Conservation (phyloP, 2,329 filamentous ascomycete genomes). For the Talaromyces verruculosus region DNA sequence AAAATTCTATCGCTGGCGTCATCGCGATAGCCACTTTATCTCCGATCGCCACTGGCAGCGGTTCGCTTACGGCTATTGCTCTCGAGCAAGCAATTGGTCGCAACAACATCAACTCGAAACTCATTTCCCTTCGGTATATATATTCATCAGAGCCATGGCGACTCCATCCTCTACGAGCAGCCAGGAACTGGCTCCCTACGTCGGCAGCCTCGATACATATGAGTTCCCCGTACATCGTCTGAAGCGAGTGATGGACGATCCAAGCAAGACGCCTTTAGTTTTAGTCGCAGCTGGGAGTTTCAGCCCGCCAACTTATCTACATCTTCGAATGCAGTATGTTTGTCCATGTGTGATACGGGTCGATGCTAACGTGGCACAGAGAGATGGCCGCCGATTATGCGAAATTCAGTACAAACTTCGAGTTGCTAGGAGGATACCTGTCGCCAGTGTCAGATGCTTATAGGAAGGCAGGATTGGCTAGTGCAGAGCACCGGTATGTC, state of each 20-base stretch:
- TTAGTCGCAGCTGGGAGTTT: constrained; percentile 60
- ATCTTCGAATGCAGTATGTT: constrained; percentile 26
- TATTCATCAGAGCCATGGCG: not conserved
- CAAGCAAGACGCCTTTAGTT: constrained; percentile 49
- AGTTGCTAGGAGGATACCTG: constrained; percentile 82
- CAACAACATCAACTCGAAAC: not conserved
- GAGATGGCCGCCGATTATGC: constrained; percentile 81
- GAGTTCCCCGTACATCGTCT: constrained; percentile 47
- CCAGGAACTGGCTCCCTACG: constrained; percentile 28
- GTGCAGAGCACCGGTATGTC: constrained; percentile 63
- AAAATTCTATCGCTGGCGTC: constrained; percentile 15
- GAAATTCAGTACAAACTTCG: constrained; percentile 72
- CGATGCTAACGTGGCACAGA: constrained; percentile 67
- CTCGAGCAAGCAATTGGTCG: not conserved
- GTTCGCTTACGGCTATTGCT: not conserved
- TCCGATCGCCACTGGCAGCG: constrained; percentile 12
- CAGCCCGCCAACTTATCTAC: constrained; percentile 70
- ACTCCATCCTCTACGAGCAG: constrained; percentile 27
- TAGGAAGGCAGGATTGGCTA: constrained; percentile 77
- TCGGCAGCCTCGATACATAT: constrained; percentile 40
- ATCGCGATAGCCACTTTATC: constrained; percentile 18
- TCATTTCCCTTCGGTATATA: no score
- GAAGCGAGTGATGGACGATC: constrained; percentile 49
- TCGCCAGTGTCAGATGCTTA: constrained; percentile 75
- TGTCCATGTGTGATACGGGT: not conserved